Conservation (phyloP, 331 rosid genomes). For the Saraca asoca region DNA sequence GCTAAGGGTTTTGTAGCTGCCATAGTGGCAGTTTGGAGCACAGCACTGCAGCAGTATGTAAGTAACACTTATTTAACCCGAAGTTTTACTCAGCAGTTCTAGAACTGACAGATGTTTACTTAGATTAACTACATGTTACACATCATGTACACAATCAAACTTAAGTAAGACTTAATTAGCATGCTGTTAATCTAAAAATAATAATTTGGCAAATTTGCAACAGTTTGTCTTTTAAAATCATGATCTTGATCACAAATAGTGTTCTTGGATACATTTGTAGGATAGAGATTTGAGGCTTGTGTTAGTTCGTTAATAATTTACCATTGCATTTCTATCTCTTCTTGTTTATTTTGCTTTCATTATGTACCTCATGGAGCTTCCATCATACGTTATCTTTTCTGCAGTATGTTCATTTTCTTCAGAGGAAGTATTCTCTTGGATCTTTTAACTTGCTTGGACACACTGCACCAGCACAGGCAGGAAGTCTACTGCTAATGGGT, state of each 20-base stretch:
- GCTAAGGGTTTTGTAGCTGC: constrained; percentile 86
- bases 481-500: constrained; percentile 67
- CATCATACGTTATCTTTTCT: constrained; percentile 29
- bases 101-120: constrained; percentile 20
- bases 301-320: constrained; percentile 3
- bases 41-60: constrained; percentile 90
- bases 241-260: constrained; percentile 1
- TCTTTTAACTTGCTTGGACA: constrained; percentile 91
- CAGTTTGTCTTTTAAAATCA: constrained; percentile 2
- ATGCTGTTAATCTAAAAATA: constrained; percentile 23
- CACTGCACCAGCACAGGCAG: constrained; percentile 95
- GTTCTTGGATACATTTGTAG: too few relatives aligned
- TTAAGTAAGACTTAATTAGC: constrained; percentile 7
- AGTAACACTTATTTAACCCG: constrained; percentile 41
- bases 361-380: constrained; percentile 26
- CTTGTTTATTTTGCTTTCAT: constrained; percentile 23
- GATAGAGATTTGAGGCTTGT: not conserved
- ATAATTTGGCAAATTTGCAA: constrained; percentile 19
- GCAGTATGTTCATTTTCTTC: constrained; percentile 93
- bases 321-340: not conserved
- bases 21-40: constrained; percentile 88
- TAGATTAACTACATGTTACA: constrained; percentile 1
- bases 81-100: not conserved
- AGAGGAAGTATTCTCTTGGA: constrained; percentile 89
- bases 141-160: not conserved